A percentile compares a stretch with the other conserved stretches of the same genome.
phyloP scores from a whole-genome alignment of 192 early-diverging fungal species.

The Backusella liffmaniae region DNA sequence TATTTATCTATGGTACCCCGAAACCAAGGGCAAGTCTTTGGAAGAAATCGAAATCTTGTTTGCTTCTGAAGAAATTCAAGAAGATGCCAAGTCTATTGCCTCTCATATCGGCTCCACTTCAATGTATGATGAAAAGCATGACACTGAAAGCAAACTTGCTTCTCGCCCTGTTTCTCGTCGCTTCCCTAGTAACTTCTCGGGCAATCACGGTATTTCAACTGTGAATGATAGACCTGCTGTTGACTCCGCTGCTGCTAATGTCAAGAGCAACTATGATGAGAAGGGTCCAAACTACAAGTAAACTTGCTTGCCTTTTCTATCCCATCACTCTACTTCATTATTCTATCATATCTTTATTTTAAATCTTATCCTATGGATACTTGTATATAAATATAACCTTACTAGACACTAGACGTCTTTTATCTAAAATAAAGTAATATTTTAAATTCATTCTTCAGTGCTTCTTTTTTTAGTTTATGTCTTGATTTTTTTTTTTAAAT shows the following conservation, averaged over 20 bases:
- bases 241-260: conserved; percentile 23
- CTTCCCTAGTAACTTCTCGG: conserved; percentile 25
- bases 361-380: background rate
- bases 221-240: conserved; percentile 12
- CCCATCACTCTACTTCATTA: background rate
- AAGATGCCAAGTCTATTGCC: conserved; percentile 23
- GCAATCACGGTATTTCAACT: background rate
- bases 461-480: background rate
- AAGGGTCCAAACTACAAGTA: conserved; percentile 32
- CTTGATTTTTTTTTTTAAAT: background rate
- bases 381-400: conserved; percentile 4
- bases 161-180: conserved; percentile 23
- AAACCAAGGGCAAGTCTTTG: conserved; percentile 76
- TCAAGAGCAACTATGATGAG: conserved; percentile 24
- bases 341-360: background rate
- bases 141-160: conserved; percentile 18
- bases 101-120: conserved; percentile 30
- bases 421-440: background rate
- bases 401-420: background rate
- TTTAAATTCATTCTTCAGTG: background rate
- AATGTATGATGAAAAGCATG: conserved; percentile 27
- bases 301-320: background rate
- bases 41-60: conserved; percentile 57
- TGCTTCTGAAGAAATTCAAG: conserved; percentile 25
- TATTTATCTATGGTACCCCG: conserved; percentile 71